Percentiles rank a stretch among this genome's conserved stretches.
phyloP scores from a whole-genome alignment of 192 early-diverging fungal species.

The Umbelopsis sp. region DNA sequence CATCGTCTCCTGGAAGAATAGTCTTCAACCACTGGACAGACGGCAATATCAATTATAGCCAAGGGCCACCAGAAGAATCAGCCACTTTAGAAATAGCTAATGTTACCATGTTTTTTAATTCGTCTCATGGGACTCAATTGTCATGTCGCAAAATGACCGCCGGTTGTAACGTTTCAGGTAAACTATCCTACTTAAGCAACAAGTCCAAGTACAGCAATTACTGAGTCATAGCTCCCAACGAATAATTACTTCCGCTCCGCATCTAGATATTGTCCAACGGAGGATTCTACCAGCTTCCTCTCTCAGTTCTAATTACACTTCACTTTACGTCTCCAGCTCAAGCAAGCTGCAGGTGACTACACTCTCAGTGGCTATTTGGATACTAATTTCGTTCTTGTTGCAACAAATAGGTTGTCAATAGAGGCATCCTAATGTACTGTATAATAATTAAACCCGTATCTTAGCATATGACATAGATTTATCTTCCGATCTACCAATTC shows the following conservation, averaged over 20 bases:
- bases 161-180: conserved; percentile 11
- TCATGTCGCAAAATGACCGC: background rate
- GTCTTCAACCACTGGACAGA: conserved; percentile 39
- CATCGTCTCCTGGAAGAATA: conserved; percentile 7
- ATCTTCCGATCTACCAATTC: no score
- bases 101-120: conserved; percentile 28
- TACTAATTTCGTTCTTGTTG: background rate
- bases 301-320: conserved; percentile 2
- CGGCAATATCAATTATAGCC: conserved; percentile 26
- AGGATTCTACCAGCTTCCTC: background rate
- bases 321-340: background rate
- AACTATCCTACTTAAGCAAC: background rate
- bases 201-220: background rate
- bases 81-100: conserved; percentile 18
- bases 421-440: no score
- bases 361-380: background rate
- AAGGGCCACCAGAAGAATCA: conserved; percentile 19
- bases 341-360: background rate
- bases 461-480: no score
- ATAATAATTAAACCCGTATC: no score
- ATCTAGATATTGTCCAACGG: background rate
- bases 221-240: background rate
- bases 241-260: background rate
- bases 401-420: background rate
- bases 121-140: background rate